Evolutionary conservation across 331 rosid species (phyloP), one percentile per base, ranked within the genome.

Genomic region (Arachis monticola): DNA sequence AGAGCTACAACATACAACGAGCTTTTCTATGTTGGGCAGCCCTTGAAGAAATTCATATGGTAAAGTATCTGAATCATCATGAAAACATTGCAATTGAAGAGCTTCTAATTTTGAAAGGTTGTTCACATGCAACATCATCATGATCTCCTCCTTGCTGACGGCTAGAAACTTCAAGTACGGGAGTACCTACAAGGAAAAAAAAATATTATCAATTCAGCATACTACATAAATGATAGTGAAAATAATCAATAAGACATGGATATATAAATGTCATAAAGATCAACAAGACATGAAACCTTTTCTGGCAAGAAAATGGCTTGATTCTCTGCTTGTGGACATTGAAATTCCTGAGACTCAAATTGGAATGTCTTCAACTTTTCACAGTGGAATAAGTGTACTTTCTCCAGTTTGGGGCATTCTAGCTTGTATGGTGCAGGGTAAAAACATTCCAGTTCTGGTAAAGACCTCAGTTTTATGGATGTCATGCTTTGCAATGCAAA

Each of bases 361-460:
- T 66, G 38, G 7, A 70, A 53, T 27, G 68, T 1, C 7, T 42
- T 52, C 72, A 78, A 63, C 40, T 27, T 58, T 11, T 13, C 17
- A 42, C 82, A 78, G 8, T 62, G 67, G n/a, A 27, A 10, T 2
- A 65, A 42, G 2, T 7, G 3, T 4, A 72, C 8, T 2, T 1
- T 0, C 6, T n/a, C 22, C 46, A 79, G 40, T 12, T 14, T 47
- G 6, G 74, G 74, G 17, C 67, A 56, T 14, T 79, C 63, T 5
- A 72, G 5, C 2, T 3, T 4, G 47, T 53, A 10, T 5, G 4
- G 13, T 38, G 69, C 69, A 5, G 32, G 47, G 52, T 17, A 79
- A 27, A 72, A 64, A 8, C 64, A 56, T 48, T 64, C 64, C 46
- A 79, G 74, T 10, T 48, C n/a, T 6, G 61, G 62, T 56, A 72